Percentiles rank a stretch among this genome's conserved stretches.
These are phyloP conservation scores for Aspergillus baeticus DNA, from an alignment of 495 filamentous ascomycete species.

Conservation along the genomic window DNA sequence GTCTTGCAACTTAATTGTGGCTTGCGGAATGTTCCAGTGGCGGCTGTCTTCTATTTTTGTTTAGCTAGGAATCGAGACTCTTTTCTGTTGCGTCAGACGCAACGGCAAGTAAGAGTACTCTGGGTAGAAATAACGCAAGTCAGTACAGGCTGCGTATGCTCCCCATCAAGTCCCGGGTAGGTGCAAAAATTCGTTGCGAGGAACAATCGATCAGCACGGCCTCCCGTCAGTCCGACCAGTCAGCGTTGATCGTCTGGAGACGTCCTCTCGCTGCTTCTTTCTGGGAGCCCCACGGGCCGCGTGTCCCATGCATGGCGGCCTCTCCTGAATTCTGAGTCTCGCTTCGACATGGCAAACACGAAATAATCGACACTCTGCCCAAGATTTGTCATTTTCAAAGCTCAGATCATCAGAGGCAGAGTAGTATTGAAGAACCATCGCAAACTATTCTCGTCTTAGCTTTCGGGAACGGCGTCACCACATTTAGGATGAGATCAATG, in stretches of 20 bases:
- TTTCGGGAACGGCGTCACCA: background rate
- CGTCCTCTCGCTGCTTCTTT: background rate
- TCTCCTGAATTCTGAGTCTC: constrained; percentile 1
- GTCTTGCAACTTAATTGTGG: background rate
- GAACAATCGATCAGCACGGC: constrained; percentile 14
- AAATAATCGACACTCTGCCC: too few species aligned
- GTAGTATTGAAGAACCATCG: too few species aligned
- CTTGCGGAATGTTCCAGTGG: constrained; percentile 18
- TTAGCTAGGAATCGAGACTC: background rate
- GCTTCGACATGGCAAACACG: background rate
- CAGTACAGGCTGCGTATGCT: too few species aligned
- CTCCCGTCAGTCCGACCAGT: constrained; percentile 19
- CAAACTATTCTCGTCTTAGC: background rate
- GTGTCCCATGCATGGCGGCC: constrained; percentile 21
- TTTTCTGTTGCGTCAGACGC: background rate
- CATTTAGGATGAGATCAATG: background rate
- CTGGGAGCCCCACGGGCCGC: constrained; percentile 26
- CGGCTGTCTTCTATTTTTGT: constrained; percentile 9
- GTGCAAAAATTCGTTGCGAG: background rate
- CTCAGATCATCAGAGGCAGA: too few species aligned
- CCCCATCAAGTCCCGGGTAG: background rate
- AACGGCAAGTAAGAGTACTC: background rate
- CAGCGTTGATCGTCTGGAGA: constrained; percentile 4
- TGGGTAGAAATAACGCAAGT: background rate
- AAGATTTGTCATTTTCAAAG: too few species aligned